phyloP scores from a whole-genome alignment of 768 basidiomycete genomes.

The Termitomyces sp. region DNA sequence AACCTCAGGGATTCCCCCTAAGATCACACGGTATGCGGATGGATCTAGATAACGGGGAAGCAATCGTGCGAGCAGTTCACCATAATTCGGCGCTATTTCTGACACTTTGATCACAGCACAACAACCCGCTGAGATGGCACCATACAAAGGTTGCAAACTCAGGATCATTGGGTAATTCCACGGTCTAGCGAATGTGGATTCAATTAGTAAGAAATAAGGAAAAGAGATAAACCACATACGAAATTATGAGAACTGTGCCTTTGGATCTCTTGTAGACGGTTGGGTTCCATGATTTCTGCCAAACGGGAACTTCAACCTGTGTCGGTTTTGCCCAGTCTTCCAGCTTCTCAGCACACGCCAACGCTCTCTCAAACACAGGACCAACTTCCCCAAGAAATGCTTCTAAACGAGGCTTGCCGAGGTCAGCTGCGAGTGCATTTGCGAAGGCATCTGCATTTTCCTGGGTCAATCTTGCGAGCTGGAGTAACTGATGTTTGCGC shows the following conservation, averaged over 20 bases:
- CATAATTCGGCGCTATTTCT: constrained; percentile 50
- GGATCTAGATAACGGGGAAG: constrained; percentile 50
- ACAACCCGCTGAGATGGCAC: constrained; percentile 75
- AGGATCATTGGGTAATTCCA: constrained; percentile 68
- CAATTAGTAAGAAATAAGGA: constrained; percentile 9
- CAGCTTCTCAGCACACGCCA: constrained; percentile 45
- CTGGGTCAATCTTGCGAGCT: constrained; percentile 58
- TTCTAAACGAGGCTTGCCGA: constrained; percentile 46
- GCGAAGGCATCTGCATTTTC: constrained; percentile 56
- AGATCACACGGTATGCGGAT: constrained; percentile 49
- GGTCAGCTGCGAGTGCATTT: constrained; percentile 44
- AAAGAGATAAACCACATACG: constrained; percentile 39
- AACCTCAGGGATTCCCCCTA: constrained; percentile 57
- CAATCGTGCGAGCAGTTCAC: constrained; percentile 49
- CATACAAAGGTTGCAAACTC: constrained; percentile 55
- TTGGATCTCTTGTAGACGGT: constrained; percentile 55
- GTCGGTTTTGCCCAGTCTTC: constrained; percentile 57
- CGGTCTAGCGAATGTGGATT: constrained; percentile 30
- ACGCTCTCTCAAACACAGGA: constrained; percentile 35
- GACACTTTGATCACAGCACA: constrained; percentile 66
- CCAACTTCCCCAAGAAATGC: constrained; percentile 42
- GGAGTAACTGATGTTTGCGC: constrained; percentile 62
- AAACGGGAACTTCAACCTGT: constrained; percentile 34
- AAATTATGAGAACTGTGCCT: constrained; percentile 58
- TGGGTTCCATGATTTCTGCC: constrained; percentile 51